phyloP scores from a whole-genome alignment of 352 stramenopile species.

The Globisporangium splendens region DNA sequence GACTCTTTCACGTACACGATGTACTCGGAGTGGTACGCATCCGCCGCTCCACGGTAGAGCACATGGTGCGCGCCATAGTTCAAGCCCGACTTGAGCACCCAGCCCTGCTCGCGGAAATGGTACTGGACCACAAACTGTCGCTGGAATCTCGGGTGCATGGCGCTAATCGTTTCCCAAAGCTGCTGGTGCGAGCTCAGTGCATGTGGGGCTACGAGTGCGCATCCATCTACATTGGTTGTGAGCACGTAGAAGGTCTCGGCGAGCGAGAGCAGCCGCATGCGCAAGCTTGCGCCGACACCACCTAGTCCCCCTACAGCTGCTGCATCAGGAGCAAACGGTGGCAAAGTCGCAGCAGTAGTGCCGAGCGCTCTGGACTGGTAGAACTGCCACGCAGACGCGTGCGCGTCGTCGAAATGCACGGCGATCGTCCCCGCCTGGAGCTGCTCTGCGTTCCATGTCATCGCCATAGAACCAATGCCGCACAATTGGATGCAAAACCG shows the following conservation, averaged over 20 bases:
- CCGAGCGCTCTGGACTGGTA: slow-evolving; percentile 20
- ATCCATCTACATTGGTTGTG: not conserved
- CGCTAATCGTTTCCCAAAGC: not conserved
- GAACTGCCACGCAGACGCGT: slow-evolving; percentile 10
- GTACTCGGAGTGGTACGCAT: slow-evolving; percentile 70
- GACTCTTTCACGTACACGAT: slow-evolving; percentile 50
- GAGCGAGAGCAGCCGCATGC: slow-evolving; percentile 6
- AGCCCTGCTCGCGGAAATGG: slow-evolving; percentile 56
- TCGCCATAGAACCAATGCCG: not conserved
- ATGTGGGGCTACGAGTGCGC: not conserved
- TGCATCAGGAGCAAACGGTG: slow-evolving; percentile 1
- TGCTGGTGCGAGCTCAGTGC: not conserved
- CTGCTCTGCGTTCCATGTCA: slow-evolving; percentile 1
- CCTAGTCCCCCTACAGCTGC: no score
- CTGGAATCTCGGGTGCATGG: slow-evolving; percentile 23
- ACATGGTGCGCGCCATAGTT: slow-evolving; percentile 73
- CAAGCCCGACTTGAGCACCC: slow-evolving; percentile 50
- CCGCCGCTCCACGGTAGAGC: slow-evolving; percentile 54
- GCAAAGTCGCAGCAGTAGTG: slow-evolving; percentile 6
- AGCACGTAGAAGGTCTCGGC: slow-evolving; percentile 7
- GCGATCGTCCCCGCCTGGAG: not conserved
- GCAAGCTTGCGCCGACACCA: no score
- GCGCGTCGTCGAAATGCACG: slow-evolving; percentile 5
- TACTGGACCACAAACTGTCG: slow-evolving; percentile 41
- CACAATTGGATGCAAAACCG: no score